Evolutionary conservation across 2,329 filamentous ascomycete species (phyloP), one percentile per base, ranked within the genome.

Genomic region (Fusarium beomiforme): DNA sequence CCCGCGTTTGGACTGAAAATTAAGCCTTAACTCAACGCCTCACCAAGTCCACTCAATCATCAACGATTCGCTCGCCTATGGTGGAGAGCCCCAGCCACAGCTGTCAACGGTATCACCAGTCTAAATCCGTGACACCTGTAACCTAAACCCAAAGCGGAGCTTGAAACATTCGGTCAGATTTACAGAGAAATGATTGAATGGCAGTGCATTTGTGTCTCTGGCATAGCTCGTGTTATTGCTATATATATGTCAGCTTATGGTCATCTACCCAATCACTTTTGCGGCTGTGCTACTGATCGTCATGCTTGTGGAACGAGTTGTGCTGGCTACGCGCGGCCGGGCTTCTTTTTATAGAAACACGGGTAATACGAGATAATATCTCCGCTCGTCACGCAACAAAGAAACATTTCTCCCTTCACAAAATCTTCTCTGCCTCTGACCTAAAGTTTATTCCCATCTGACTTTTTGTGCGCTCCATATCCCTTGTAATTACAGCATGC

Each of bases 321-420:
- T n/a, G 33, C 39, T 43, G 26, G 23, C 64, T 43, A 67, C 63
- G 47, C 64, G 64, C 61, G 63, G 60, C 63, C 46, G 43, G 1
- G 2, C 6, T 6, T 68, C 64, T 67, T 67, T 67, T 67, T 67
- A 67, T 67, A 67, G 64, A 17, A 67, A 67, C 64, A 46, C 10
- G 1, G 1, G n/a, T 55, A 46, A 46, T 55, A 55, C 51, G 51
- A 55, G 29, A 24, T 46, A 13, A 34, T 10, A 34, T 55, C 51
- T 55, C 51, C 51, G 51, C 51, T n/a, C 17, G 43, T 55, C 29
- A 55, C 37, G 51, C 37, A 34, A 55, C 21, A 34, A 46, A n/a
- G 17, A 26, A 55, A 46, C 36, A 55, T 17, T 19, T 2, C 8
- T n/a, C 9, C 33, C n/a, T 6, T 8, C 6, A 5, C 17, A 33